Evolutionary conservation across 1,284 basidiomycete genomes (phyloP).

Genomic region (Irpex lacteus): DNA sequence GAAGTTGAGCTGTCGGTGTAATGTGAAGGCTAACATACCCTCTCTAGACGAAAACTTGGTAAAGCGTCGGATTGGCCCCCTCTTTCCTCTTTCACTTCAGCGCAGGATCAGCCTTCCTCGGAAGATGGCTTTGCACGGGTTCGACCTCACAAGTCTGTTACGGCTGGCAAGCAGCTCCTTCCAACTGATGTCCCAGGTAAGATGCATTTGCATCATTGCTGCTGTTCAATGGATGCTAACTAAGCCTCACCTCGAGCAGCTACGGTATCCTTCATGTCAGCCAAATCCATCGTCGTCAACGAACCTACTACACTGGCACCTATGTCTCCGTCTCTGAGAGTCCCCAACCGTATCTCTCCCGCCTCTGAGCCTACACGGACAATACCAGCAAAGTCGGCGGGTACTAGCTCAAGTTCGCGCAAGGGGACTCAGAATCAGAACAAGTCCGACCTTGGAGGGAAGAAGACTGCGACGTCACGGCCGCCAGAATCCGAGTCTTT

Average conservation of each 20-base stretch:
- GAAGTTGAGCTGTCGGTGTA: neutral
- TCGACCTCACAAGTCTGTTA: no score
- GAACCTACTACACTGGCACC: neutral
- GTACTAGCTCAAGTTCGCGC: neutral
- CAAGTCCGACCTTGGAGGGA: no score
- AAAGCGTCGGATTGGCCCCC: neutral
- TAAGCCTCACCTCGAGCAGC: no score
- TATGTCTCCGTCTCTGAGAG: neutral
- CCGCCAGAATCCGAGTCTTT: neutral
- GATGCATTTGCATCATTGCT: no score
- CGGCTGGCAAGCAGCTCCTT: no score
- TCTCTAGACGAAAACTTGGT: neutral
- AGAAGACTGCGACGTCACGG: neutral
- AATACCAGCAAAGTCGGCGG: neutral
- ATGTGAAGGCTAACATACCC: neutral
- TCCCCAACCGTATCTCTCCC: constrained; percentile 16
- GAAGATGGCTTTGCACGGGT: no score
- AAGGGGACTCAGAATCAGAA: neutral
- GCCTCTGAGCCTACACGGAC: no score
- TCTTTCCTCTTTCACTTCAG: neutral
- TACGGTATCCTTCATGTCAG: neutral
- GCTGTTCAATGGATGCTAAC: no score
- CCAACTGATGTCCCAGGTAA: no score
- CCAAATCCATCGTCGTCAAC: neutral
- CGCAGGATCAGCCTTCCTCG: neutral